A percentile compares a stretch with the other conserved stretches of the same genome.
Evolutionary conservation across 768 basidiomycete species (phyloP).

Genomic region (Russula virescens): DNA sequence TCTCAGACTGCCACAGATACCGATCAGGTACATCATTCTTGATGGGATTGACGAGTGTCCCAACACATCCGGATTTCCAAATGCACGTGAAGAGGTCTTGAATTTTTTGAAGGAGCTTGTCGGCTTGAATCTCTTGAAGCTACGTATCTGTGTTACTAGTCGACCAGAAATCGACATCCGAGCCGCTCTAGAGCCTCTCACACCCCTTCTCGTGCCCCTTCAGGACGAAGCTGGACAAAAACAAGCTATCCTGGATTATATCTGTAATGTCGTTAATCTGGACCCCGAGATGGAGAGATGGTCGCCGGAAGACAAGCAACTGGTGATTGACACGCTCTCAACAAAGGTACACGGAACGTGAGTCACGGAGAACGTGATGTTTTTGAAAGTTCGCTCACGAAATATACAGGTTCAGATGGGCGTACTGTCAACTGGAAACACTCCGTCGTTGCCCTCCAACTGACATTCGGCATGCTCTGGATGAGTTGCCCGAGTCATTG

Average conservation of each 20-base stretch:
- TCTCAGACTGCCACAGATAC: neutral
- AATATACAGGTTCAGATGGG: neutral
- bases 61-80: neutral
- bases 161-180: neutral
- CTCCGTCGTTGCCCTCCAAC: neutral
- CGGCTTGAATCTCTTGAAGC: neutral
- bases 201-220: neutral
- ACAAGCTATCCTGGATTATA: neutral
- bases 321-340: slow-evolving; percentile 3
- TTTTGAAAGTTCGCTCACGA: neutral
- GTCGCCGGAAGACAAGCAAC: neutral
- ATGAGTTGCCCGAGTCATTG: neutral
- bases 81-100: slow-evolving; percentile 3
- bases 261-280: neutral
- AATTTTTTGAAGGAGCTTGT: neutral
- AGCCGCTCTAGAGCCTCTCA: neutral
- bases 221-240: neutral
- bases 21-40: neutral
- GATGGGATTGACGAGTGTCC: slow-evolving; percentile 11
- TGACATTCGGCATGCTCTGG: neutral
- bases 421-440: neutral
- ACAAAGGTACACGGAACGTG: slow-evolving; percentile 13
- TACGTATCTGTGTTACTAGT: neutral
- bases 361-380: too few species aligned
- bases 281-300: slow-evolving; percentile 4